These are phyloP conservation scores for Eucalyptus coolabah DNA, from an alignment of 345 rosid genomes.

Conservation along the genomic window DNA sequence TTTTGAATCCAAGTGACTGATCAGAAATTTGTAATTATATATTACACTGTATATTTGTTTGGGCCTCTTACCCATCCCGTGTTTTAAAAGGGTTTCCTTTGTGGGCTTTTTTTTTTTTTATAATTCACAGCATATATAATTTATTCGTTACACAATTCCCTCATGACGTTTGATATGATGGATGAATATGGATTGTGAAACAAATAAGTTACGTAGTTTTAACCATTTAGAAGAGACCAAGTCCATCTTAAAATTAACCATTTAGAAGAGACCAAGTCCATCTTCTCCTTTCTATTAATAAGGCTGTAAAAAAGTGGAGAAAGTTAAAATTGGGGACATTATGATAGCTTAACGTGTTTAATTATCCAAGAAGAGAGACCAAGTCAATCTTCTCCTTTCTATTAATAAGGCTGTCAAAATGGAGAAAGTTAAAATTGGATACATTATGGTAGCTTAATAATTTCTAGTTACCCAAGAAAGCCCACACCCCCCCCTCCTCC, in stretches of 20 bases:
- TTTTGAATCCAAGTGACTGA: background rate
- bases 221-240: background rate
- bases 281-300: background rate
- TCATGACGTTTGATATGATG: background rate
- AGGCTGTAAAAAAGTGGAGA: background rate
- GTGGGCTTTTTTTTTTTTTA: background rate
- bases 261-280: background rate
- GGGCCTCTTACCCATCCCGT: background rate
- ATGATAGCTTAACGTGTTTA: background rate
- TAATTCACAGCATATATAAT: rapidly evolving
- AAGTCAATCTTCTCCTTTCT: too few species aligned
- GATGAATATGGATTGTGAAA: background rate
- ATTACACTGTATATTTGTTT: background rate
- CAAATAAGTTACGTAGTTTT: background rate
- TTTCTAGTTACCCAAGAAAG: too few species aligned
- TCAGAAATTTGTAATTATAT: background rate
- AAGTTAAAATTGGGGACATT: background rate
- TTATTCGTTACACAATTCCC: background rate
- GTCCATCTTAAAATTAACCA: background rate
- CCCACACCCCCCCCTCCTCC: rapidly evolving
- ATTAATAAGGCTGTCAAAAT: too few species aligned
- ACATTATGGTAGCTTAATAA: too few species aligned
- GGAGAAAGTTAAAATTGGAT: too few species aligned
- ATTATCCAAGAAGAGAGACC: background rate
- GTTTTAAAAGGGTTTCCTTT: background rate